A percentile compares a stretch with the other conserved stretches of the same genome.
Conservation (phyloP, 345 rosid genomes). For the Fremontodendron californicum region DNA sequence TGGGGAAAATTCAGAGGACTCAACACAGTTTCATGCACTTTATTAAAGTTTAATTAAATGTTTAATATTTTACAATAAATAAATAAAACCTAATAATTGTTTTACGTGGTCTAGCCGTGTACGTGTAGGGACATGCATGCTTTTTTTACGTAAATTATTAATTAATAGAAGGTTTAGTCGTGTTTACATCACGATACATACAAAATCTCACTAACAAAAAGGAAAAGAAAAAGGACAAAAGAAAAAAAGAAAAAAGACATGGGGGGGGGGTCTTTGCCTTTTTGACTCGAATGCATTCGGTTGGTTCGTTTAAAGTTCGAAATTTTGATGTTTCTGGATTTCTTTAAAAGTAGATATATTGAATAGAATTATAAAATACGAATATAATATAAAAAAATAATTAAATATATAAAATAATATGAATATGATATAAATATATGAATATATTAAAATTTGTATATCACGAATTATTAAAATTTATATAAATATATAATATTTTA, state of each 20-base stretch:
- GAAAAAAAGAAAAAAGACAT: not conserved
- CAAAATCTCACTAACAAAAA: not conserved
- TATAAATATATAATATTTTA: too few relatives aligned
- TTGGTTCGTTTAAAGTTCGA: not conserved
- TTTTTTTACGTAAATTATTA: not conserved
- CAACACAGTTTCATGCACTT: not conserved
- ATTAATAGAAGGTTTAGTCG: not conserved
- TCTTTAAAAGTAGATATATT: too few relatives aligned
- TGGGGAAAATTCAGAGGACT: not conserved
- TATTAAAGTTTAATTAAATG: not conserved
- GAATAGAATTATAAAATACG: too few relatives aligned
- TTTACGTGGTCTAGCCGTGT: not conserved
- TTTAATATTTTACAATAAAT: not conserved
- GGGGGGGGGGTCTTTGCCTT: not conserved
- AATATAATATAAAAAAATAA: too few relatives aligned
- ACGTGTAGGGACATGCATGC: constrained; percentile 3
- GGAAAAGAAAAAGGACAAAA: not conserved
- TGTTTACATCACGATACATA: constrained; percentile 1
- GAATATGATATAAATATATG: too few relatives aligned
- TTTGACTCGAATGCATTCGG: constrained; percentile 14
- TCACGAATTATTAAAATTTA: too few relatives aligned
- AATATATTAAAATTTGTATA: too few relatives aligned
- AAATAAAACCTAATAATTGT: not conserved
- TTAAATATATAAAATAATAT: too few relatives aligned
- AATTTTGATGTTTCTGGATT: not conserved